A percentile compares a stretch with the other conserved stretches of the same genome.
These are phyloP conservation scores for Colletotrichum cuscutae DNA, from an alignment of 2,329 filamentous ascomycete species.

Conservation along the genomic window DNA sequence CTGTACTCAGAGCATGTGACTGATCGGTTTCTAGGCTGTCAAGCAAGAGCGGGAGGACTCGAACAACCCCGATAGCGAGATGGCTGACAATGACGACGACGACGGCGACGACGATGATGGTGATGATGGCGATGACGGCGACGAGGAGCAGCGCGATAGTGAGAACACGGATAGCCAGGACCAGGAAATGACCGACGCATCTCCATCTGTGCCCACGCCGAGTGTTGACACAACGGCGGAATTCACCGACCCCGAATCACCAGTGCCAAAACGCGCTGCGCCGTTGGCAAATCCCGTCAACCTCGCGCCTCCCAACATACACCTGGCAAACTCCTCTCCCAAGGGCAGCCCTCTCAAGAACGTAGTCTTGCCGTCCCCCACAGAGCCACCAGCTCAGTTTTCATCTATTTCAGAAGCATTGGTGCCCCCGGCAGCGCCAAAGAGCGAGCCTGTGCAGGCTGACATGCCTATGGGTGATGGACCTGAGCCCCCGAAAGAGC, in stretches of 20 bases:
- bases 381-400: slow-evolving; percentile 44
- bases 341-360: slow-evolving; percentile 64
- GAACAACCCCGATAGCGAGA: slow-evolving; percentile 61
- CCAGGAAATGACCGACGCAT: slow-evolving; percentile 47
- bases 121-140: slow-evolving; percentile 58
- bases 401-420: slow-evolving; percentile 26
- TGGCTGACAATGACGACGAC: slow-evolving; percentile 62
- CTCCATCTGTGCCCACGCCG: slow-evolving; percentile 41
- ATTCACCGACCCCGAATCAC: slow-evolving; percentile 32
- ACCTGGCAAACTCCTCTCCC: slow-evolving; percentile 40
- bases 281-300: slow-evolving; percentile 43
- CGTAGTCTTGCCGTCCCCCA: slow-evolving; percentile 58
- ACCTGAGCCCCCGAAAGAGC: not conserved
- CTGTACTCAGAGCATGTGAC: slow-evolving; percentile 22
- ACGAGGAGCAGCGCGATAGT: slow-evolving; percentile 55
- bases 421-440: slow-evolving; percentile 8
- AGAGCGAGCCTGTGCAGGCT: slow-evolving; percentile 3
- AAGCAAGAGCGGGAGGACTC: slow-evolving; percentile 57
- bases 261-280: slow-evolving; percentile 3
- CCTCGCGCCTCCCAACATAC: slow-evolving; percentile 43
- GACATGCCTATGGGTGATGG: slow-evolving; percentile 20
- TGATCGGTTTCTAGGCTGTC: slow-evolving; percentile 44
- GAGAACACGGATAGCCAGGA: slow-evolving; percentile 42
- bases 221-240: slow-evolving; percentile 39
- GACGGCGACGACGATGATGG: slow-evolving; percentile 59